Percentiles rank a stretch among this genome's conserved stretches.
phyloP scores from a whole-genome alignment of 805 yeast species.

The Cyberlindnera nakhonratchasimensis region DNA sequence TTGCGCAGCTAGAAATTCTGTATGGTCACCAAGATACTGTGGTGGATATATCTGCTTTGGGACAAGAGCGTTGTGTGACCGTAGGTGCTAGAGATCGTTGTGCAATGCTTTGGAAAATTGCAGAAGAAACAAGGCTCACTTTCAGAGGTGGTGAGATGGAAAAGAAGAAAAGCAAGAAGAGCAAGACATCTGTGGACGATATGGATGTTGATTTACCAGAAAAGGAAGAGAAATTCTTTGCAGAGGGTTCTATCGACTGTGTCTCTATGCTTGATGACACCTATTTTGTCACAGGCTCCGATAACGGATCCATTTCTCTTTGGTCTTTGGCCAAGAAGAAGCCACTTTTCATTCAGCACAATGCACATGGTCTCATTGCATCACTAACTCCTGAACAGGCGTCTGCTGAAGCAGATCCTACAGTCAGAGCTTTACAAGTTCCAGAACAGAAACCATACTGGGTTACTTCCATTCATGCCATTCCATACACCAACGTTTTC shows the following conservation, averaged over 20 bases:
- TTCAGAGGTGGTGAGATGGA: slow-evolving; percentile 82
- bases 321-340: slow-evolving; percentile 93
- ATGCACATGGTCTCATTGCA: slow-evolving; percentile 73
- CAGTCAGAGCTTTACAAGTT: slow-evolving; percentile 43
- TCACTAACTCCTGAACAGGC: slow-evolving; percentile 46
- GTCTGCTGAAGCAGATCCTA: slow-evolving; percentile 45
- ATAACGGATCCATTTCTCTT: slow-evolving; percentile 83
- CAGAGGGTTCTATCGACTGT: slow-evolving; percentile 88
- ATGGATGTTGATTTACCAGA: slow-evolving; percentile 31
- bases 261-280: slow-evolving; percentile 90
- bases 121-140: slow-evolving; percentile 91
- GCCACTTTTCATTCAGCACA: slow-evolving; percentile 65
- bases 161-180: slow-evolving; percentile 34
- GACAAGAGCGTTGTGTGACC: slow-evolving; percentile 88
- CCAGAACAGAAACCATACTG: slow-evolving; percentile 77
- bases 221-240: slow-evolving; percentile 40
- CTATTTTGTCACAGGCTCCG: slow-evolving; percentile 92
- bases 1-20: slow-evolving; percentile 83
- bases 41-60: slow-evolving; percentile 74
- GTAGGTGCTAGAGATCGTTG: slow-evolving; percentile 95
- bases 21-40: slow-evolving; percentile 96
- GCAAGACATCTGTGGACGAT: slow-evolving; percentile 29
- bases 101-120: slow-evolving; percentile 93
- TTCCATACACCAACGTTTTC: slow-evolving; percentile 83
- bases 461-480: slow-evolving; percentile 76